Evolutionary conservation across 2,329 filamentous ascomycete genomes (phyloP), one percentile per base, ranked within the genome.

Genomic region (Rhynchosporium agropyri): DNA sequence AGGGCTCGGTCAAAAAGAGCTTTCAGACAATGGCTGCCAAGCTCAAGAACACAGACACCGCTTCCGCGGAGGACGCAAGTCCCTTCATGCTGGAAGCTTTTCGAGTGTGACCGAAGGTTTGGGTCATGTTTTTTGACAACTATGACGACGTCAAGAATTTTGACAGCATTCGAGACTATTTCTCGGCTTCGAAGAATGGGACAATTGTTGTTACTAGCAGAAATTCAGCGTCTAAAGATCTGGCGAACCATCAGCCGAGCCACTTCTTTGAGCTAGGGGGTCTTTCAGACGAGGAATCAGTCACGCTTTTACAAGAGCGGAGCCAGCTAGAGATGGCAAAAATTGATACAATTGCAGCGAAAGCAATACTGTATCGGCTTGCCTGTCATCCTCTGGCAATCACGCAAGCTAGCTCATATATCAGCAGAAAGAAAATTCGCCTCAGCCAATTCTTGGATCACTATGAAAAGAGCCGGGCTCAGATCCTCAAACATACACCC

Each of bases 341-440:
- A 38, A 36, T 49, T 7, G 58, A 49, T 12, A 10, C 53, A 7
- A 38, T 54, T 3, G 42, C 64, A 20, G 62, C 57, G 13, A 51
- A 60, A 65, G 28, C 56, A 4, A 66, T 69, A 45, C 61, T 70
- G 4, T 15, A 62, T 20, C 36, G 60, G n/a, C 63, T 73, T 28
- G 71, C 63, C 0, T 67, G 45, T 28, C 69, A 72, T 46, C 48
- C 72, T 3, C 65, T 74, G 10, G 72, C 72, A 12, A 69, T 74
- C 10, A 65, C 69, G 31, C 72, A 74, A 53, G 72, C 71, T 20
- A 70, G 66, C 9, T 70, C 72, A 43, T 74, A 71, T 59, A 69
- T 74, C n/a, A 33, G 49, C 8, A 46, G 43, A 2, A 63, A 60
- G 4, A 67, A 68, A 26, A 62, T 73, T 5, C 31, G 50, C 3